These are phyloP conservation scores for Auricularia heimuer DNA, from an alignment of 768 basidiomycete species.

Conservation along the genomic window DNA sequence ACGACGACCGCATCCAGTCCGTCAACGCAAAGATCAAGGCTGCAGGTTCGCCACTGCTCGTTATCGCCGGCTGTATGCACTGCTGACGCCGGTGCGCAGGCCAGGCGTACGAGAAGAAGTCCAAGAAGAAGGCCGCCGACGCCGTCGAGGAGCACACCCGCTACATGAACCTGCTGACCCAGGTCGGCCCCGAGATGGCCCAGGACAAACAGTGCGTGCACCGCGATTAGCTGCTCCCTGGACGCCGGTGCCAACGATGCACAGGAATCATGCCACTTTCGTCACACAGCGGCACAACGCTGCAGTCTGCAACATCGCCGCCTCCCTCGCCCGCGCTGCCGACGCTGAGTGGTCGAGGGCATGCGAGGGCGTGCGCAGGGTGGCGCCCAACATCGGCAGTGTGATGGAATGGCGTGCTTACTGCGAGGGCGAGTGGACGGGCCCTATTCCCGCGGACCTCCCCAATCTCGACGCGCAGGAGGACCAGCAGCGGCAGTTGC, in stretches of 20 bases:
- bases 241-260: not conserved
- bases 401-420: conserved; percentile 63
- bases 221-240: not conserved
- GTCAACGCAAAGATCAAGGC: conserved; percentile 70
- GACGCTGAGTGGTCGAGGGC: conserved; percentile 68
- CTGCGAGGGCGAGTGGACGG: conserved; percentile 69
- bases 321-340: conserved; percentile 57
- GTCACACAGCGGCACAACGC: conserved; percentile 52
- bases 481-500: not conserved
- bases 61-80: not conserved
- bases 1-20: conserved; percentile 58
- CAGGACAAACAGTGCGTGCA: conserved; percentile 65
- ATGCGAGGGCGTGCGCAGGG: conserved; percentile 62
- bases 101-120: conserved; percentile 67
- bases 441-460: conserved; percentile 26
- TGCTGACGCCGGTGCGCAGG: conserved; percentile 29
- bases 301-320: conserved; percentile 52
- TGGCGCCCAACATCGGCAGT: conserved; percentile 56
- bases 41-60: conserved; percentile 39
- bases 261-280: conserved; percentile 57
- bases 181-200: conserved; percentile 66
- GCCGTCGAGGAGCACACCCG: conserved; percentile 65
- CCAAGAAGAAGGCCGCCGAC: conserved; percentile 60
- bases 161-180: conserved; percentile 63
- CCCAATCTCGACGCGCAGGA: conserved; percentile 11